A percentile compares a stretch with the other conserved stretches of the same genome.
These are phyloP conservation scores for Macroventuria anomochaeta DNA, from an alignment of 2,329 filamentous ascomycete species.

Conservation along the genomic window DNA sequence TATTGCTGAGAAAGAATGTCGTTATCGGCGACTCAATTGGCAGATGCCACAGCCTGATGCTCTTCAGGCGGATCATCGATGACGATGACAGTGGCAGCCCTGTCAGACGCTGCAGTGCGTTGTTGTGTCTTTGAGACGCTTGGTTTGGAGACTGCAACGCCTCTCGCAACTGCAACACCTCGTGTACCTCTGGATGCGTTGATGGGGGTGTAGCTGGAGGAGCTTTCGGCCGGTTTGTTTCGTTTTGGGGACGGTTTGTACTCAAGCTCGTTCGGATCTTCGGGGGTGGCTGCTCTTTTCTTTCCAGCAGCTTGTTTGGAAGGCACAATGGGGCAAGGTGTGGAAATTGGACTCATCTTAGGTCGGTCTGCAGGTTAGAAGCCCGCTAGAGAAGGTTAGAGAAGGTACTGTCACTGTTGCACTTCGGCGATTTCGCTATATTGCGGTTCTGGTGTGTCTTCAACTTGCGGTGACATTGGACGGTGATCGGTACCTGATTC, in stretches of 20 bases:
- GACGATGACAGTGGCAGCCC: too few species aligned
- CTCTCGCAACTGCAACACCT: too few species aligned
- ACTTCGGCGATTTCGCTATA: not conserved
- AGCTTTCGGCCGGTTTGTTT: not conserved
- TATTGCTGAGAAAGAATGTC: not conserved
- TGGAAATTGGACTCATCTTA: not conserved
- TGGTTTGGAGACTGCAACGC: too few species aligned
- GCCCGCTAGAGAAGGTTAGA: too few species aligned
- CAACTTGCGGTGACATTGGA: not conserved
- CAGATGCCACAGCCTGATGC: too few species aligned
- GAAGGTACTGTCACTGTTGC: not conserved
- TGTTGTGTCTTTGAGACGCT: too few species aligned
- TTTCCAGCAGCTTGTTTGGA: not conserved
- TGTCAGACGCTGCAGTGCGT: too few species aligned
- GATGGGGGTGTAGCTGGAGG: too few species aligned
- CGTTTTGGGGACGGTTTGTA: not conserved
- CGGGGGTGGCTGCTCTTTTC: not conserved
- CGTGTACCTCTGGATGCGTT: not conserved
- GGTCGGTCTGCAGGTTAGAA: not conserved
- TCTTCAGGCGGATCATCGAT: too few species aligned
- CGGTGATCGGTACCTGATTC: too few species aligned
- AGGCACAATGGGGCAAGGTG: not conserved
- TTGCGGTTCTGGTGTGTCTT: not conserved
- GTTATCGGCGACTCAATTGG: too few species aligned
- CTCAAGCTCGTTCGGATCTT: not conserved